Base-by-base conservation (phyloP, 495 filamentous ascomycete genomes). In the Penicillium pancosmium region DNA sequence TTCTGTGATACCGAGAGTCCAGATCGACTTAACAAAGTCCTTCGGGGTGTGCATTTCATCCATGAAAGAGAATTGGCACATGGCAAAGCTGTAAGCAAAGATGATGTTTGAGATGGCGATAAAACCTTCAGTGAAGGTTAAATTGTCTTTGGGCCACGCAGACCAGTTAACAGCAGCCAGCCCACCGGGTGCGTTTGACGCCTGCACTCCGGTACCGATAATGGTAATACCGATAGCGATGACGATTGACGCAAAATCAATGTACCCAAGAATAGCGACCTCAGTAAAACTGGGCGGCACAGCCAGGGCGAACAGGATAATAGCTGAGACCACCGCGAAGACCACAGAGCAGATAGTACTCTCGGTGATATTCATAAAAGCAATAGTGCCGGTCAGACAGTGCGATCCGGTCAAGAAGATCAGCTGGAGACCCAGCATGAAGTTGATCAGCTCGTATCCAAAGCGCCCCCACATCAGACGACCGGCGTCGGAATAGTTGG, bases 391-490 rank as follows among this genome's bases (percentile, higher is more conserved):
- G 0, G 86, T 88, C 48, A 91, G 71, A 56, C 88, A 80, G 66
- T 92, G 90, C 4, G 87, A 88, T 21, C 81, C 88, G 56, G 87
- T 86, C 51, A 89, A 80, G 71, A 92, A 89, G 25, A 86, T 69
- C 23, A 91, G 76, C 61, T 89, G 83, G 25, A 88, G 63, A 11
- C 79, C 71, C 56, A 88, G 83, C 71, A 84, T 85, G 50, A 71
- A 66, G 25, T 82, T 83, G 63, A 86, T 73, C n/a, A 91, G 60
- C 61, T 87, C 84, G 55, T 84, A 85, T 1, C 86, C 87, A 49
- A 82, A 77, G 40, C 60, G 71, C n/a, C 86, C 86, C 70, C 84
- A 80, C 61, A 90, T 79, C 48, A 92, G 63, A n/a, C 77, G 71
- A 27, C 86, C 85, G 5, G 82, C 87, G 65, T 92, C 88, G 19